These are phyloP conservation scores for Linderina pennispora DNA, from an alignment of 192 early-diverging fungal species.

Conservation along the genomic window DNA sequence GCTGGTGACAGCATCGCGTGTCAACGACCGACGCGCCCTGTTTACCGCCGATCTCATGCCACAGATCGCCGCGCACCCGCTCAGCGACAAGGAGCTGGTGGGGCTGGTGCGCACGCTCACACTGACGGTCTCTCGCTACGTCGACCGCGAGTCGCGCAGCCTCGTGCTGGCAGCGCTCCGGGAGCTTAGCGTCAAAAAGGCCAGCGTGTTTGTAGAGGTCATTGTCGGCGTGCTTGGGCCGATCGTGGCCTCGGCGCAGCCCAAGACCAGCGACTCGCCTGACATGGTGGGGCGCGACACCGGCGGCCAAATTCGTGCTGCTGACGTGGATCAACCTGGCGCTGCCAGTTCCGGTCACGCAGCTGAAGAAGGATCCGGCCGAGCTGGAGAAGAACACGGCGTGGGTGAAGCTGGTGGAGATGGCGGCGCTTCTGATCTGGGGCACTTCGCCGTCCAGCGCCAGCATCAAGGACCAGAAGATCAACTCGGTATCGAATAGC, in stretches of 20 bases:
- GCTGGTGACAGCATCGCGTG: conserved; percentile 49
- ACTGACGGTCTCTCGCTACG: conserved; percentile 60
- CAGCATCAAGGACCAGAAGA: conserved; percentile 9
- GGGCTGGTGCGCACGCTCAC: conserved; percentile 48
- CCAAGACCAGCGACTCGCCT: conserved; percentile 21
- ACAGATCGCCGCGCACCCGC: conserved; percentile 15
- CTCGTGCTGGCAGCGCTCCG: conserved; percentile 53
- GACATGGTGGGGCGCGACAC: conserved; percentile 39
- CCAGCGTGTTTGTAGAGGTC: conserved; percentile 48
- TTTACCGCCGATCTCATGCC: conserved; percentile 44
- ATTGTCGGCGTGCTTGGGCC: conserved; percentile 46
- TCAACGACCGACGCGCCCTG: conserved; percentile 45
- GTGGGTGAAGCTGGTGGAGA: conserved; percentile 48
- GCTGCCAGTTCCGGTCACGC: conserved; percentile 21
- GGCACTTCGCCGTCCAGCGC: conserved; percentile 48
- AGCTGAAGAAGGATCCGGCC: conserved; percentile 48
- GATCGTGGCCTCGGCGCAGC: conserved; percentile 42
- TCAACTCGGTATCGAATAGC: conserved; percentile 25
- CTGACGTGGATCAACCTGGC: conserved; percentile 59
- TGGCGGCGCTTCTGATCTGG: conserved; percentile 50
- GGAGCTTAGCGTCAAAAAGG: conserved; percentile 53
- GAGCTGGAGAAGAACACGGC: conserved; percentile 42
- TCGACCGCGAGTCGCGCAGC: conserved; percentile 59
- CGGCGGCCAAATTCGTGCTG: conserved; percentile 56
- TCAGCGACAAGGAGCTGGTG: conserved; percentile 28